phyloP scores from a whole-genome alignment of 106 monocot genomes.

The Dendrobium officinale region DNA sequence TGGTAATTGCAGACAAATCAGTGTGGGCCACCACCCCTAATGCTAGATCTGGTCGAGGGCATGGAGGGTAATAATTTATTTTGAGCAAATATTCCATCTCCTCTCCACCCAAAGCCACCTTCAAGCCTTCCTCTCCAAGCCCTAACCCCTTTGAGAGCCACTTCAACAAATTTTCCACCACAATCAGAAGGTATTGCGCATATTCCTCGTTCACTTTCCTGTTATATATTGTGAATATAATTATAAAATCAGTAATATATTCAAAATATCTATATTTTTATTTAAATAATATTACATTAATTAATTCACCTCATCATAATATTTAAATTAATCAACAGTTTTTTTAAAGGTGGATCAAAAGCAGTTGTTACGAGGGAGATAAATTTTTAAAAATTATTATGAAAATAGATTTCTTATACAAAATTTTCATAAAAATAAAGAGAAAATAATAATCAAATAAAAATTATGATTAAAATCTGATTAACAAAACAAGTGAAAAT shows the following conservation, averaged over 20 bases:
- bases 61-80: constrained; percentile 87
- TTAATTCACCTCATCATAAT: no score
- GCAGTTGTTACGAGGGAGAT: no score
- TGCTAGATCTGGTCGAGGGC: constrained; percentile 66
- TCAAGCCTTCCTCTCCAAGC: constrained; percentile 32
- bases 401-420: no score
- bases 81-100: constrained; percentile 46
- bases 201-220: constrained; percentile 71
- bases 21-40: constrained; percentile 74
- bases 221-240: background rate
- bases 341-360: no score
- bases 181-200: constrained; percentile 19
- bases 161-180: constrained; percentile 39
- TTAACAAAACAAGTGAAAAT: no score
- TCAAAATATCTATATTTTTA: no score
- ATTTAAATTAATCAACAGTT: no score
- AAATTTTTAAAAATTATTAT: no score
- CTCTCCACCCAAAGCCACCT: constrained; percentile 49
- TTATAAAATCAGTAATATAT: background rate
- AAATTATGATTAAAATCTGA: no score
- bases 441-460: no score
- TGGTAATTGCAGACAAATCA: constrained; percentile 66
- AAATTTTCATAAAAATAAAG: no score
- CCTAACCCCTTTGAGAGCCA: constrained; percentile 47
- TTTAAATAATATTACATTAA: no score